Evolutionary conservation across 176 grass and related monocot genomes (phyloP), one percentile per base, ranked within the genome.

Genomic region (Eragrostis curvula): DNA sequence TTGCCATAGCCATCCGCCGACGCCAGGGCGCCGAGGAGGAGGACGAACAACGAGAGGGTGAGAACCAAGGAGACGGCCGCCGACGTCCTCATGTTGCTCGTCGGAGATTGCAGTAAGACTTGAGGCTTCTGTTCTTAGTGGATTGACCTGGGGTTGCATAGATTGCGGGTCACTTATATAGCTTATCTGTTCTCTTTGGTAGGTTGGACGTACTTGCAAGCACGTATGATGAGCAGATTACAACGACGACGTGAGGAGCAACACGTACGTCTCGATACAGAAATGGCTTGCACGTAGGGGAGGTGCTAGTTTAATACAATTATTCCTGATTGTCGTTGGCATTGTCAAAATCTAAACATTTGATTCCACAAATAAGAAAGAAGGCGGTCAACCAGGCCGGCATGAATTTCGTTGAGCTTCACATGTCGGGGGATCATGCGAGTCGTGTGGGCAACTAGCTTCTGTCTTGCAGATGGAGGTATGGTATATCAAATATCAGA

Each of bases 201-300:
- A 25, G 56, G 3, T 60, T 28, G 24, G 58, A 28, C 28, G 32
- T 47, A 48, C 71, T 67, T 50, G 89, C 55, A 57, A 30, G 77
- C 81, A 87, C 81, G 89, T 58, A 41, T 45, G 30, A 41, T 45
- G 30, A 15, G 45, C 63, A 14, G 20, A 12, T 69, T 20, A 8
- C 14, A 42, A 55, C 73, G 74, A 55, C 73, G 74, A 87, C 85
- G 75, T 76, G 84, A 71, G 39, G 63, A 70, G 81, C 81, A 81
- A 58, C 77, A 80, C 89, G 13, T 12, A 80, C 85, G 7, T 13
- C 3, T 60, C 0, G 8, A 49, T 30, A 39, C 51, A 7, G 29
- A 28, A 29, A 83, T 83, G 68, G 84, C 11, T 45, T 62, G 79
- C 84, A 90, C 84, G 88, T 79, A 61, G 70, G 3, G 51, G 0